Base-by-base conservation (phyloP, 306 rosid genomes). In the Senna siamea region DNA sequence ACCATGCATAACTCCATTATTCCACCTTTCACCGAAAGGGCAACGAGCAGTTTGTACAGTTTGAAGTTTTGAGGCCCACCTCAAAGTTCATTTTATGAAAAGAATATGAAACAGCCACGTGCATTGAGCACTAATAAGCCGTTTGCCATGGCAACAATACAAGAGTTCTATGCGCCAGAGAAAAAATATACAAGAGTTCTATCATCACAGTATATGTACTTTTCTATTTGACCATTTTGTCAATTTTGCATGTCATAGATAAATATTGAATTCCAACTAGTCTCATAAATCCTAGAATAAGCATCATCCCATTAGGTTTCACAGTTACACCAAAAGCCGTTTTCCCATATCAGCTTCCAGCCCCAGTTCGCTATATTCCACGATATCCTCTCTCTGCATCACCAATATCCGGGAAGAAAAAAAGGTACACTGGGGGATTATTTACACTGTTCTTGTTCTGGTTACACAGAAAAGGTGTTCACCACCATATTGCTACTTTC, bases 51-150 rank as follows among this genome's bases (percentile, higher is more conserved):
- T 73, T 7, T 60, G 74, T 28, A 13, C 30, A 37, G 71, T 64
- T 74, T 23, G 77, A 62, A 55, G 22, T 54, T 62, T 80, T 40
- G 62, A 30, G 86, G 61, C 63, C 83, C 80, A 48, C 50, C 30
- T 37, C 50, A 37, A 38, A 37, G 68, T 19, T 23, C 68, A 17
- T 62, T 62, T 37, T 62, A 10, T 38, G 23, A 62, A 38, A 71
- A 71, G 62, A 22, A 12, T 9, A 47, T 14, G 10, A 48, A 66
- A 17, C 60, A 30, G 47, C 79, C 73, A 59, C 26, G 70, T 62
- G 69, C 60, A 54, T 44, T 59, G 20, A 57, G 64, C 15, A 40
- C n/a, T 6, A 73, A 55, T 66, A 32, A 81, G 12, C 66, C 40
- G 72, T 76, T 68, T 28, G 15, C 66, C 18, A n/a, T 18, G 4